A percentile compares a stretch with the other conserved stretches of the same genome.
These are phyloP conservation scores for Camellia sinensis DNA, from an alignment of 148 eudicot genomes.

Conservation along the genomic window DNA sequence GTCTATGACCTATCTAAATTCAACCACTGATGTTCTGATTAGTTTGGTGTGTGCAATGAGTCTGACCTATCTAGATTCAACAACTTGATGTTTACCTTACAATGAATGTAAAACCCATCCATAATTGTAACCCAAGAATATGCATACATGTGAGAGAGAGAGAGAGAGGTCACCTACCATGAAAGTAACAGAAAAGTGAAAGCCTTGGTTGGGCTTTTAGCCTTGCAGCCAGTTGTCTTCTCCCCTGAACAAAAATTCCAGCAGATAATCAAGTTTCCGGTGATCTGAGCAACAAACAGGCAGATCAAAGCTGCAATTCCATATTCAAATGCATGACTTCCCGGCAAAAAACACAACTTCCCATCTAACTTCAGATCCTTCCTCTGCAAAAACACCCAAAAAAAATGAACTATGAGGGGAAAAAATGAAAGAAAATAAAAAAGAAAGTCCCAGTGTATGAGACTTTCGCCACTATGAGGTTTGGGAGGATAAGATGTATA, in stretches of 20 bases:
- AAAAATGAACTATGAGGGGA: neutral
- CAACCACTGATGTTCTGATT: too few species aligned
- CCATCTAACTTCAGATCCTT: conserved; percentile 61
- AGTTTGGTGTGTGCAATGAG: too few species aligned
- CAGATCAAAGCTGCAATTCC: conserved; percentile 57
- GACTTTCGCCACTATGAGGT: too few species aligned
- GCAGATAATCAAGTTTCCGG: conserved; percentile 40
- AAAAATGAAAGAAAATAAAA: too few species aligned
- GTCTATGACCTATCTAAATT: too few species aligned
- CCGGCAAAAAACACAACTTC: conserved; percentile 53
- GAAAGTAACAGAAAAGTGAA: conserved; percentile 31
- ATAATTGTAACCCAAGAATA: too few species aligned
- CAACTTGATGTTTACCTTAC: too few species aligned
- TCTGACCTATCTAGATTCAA: too few species aligned
- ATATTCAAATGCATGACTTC: conserved; percentile 49
- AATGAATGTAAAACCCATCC: too few species aligned
- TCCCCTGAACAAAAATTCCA: conserved; percentile 18
- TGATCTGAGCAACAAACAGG: conserved; percentile 35
- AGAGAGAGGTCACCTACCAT: conserved; percentile 36
- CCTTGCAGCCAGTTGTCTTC: conserved; percentile 6
- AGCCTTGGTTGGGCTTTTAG: conserved; percentile 14
- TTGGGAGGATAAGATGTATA: too few species aligned
- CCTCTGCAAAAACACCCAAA: conserved; percentile 23
- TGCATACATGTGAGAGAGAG: neutral
- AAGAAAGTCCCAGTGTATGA: too few species aligned